Conservation (phyloP, 2,329 filamentous ascomycete species). For the Hypomyces perniciosus region DNA sequence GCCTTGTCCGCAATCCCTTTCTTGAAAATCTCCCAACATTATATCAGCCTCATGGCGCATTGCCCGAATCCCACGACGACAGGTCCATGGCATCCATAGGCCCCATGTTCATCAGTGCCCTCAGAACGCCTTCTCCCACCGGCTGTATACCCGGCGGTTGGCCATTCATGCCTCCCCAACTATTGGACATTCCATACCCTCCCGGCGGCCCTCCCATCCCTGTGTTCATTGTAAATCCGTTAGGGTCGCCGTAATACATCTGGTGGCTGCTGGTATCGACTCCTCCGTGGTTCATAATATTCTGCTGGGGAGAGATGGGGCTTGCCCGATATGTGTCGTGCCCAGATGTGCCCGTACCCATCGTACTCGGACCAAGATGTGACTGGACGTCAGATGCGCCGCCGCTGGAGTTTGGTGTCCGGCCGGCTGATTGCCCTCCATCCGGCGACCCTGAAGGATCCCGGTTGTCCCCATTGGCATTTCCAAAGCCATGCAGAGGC, state of each 20-base stretch:
- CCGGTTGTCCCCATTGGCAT: slow-evolving; percentile 39
- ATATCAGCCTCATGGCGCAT: slow-evolving; percentile 14
- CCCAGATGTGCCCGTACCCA: slow-evolving; percentile 30
- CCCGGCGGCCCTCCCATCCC: slow-evolving; percentile 19
- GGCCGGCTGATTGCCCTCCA: slow-evolving; percentile 45
- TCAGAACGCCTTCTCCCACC: slow-evolving; percentile 51
- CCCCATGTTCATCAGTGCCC: slow-evolving; percentile 52
- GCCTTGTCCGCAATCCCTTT: slow-evolving; percentile 8
- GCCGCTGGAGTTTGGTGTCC: slow-evolving; percentile 53
- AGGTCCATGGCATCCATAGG: slow-evolving; percentile 57
- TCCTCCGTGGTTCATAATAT: slow-evolving; percentile 31
- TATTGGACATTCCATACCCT: slow-evolving; percentile 37
- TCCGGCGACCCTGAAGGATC: slow-evolving; percentile 46
- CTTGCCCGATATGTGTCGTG: slow-evolving; percentile 47
- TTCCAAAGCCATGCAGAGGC: slow-evolving; percentile 33
- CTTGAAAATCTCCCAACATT: neutral
- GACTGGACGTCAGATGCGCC: slow-evolving; percentile 25
- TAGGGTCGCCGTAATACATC: slow-evolving; percentile 35
- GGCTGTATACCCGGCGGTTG: slow-evolving; percentile 44
- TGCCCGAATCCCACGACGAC: slow-evolving; percentile 39
- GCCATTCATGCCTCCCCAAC: slow-evolving; percentile 39
- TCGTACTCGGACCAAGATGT: slow-evolving; percentile 24
- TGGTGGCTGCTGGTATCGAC: slow-evolving; percentile 31
- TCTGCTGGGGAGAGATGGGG: slow-evolving; percentile 41
- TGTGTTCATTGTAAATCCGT: slow-evolving; percentile 30